Percentiles rank a stretch among this genome's conserved stretches.
Conservation (phyloP, 2,329 filamentous ascomycete genomes). For the Cordyceps tenuipes region DNA sequence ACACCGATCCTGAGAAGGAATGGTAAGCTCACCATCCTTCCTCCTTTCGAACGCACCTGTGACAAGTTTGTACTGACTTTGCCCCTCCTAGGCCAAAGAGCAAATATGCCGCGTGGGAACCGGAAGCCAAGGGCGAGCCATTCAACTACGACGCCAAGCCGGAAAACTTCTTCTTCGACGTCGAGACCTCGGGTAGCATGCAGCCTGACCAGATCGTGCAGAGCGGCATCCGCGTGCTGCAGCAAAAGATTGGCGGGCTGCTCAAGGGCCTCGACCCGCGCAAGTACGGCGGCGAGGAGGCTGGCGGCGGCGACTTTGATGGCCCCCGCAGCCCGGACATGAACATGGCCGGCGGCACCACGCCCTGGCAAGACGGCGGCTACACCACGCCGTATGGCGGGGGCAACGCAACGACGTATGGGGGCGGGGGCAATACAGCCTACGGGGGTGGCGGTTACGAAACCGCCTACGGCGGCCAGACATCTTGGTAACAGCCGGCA, state of each 20-base stretch:
- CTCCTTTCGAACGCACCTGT: not conserved
- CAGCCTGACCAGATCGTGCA: constrained; percentile 86
- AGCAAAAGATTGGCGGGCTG: constrained; percentile 79
- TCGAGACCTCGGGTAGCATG: constrained; percentile 81
- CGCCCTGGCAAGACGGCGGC: constrained; percentile 53
- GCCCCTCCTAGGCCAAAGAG: constrained; percentile 59
- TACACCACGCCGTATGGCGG: constrained; percentile 61
- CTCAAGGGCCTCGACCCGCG: constrained; percentile 48
- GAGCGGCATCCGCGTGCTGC: constrained; percentile 78
- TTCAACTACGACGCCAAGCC: constrained; percentile 90
- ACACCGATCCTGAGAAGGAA: constrained; percentile 65
- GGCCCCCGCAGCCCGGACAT: constrained; percentile 59
- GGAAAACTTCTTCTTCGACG: constrained; percentile 81
- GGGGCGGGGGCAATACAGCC: constrained; percentile 32
- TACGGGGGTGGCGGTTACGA: constrained; percentile 28
- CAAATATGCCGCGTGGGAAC: constrained; percentile 71
- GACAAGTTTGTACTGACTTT: not conserved
- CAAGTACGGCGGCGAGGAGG: constrained; percentile 44
- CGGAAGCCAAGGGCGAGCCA: constrained; percentile 68
- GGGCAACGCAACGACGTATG: constrained; percentile 54
- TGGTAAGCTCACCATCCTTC: constrained; percentile 52
- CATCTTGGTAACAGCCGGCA: constrained; percentile 35
- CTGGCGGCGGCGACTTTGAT: constrained; percentile 49
- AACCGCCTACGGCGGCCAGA: constrained; percentile 40
- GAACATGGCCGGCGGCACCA: constrained; percentile 49